Base-by-base conservation (phyloP, 257 asterid species). In the Dorcoceras hygrometricum region DNA sequence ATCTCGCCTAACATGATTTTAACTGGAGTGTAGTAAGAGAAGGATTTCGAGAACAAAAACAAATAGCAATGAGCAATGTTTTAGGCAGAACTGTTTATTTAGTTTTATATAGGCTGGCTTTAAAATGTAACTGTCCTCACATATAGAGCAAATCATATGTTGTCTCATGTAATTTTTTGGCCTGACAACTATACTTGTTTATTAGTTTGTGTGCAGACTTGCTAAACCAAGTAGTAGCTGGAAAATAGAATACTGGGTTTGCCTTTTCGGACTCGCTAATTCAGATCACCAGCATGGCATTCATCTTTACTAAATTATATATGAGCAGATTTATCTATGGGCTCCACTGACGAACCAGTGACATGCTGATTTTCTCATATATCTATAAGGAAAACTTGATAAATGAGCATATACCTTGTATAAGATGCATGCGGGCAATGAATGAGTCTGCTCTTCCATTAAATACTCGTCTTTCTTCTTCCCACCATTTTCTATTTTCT, bases 341-440 rank as follows among this genome's bases (percentile, higher is more conserved):
- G 58, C 48, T 31, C 26, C 25, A 63, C 50, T 63, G 39, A 57
- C 54, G 32, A 20, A 59, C 62, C 28, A 46, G 63, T 55, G 65
- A 20, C 60, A 43, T 59, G 54, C 46, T 51, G 25, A 24, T 68
- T 57, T 64, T n/a, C 48, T 60, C 69, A 59, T 22, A 59, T 22
- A 34, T 39, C 57, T 65, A 19, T 61, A 56, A 23, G 8, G 67
- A 50, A 24, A 60, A 64, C 46, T 31, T 34, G 36, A 73, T 66
- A 61, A 60, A 26, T 34, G 57, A 31, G 46, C 19, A 69, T 26
- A 63, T 83, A 87, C 91, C 95, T 87, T 85, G 95, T 62, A 85
- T 83, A 59, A 85, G 87, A 76, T 85, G 91, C 95, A 87, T 87
- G 70, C 89, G 87, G 34, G 88, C 88, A 66, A 87, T 85, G 73